phyloP scores from a whole-genome alignment of 2,329 filamentous ascomycete genomes.

The Fusarium virguliforme region DNA sequence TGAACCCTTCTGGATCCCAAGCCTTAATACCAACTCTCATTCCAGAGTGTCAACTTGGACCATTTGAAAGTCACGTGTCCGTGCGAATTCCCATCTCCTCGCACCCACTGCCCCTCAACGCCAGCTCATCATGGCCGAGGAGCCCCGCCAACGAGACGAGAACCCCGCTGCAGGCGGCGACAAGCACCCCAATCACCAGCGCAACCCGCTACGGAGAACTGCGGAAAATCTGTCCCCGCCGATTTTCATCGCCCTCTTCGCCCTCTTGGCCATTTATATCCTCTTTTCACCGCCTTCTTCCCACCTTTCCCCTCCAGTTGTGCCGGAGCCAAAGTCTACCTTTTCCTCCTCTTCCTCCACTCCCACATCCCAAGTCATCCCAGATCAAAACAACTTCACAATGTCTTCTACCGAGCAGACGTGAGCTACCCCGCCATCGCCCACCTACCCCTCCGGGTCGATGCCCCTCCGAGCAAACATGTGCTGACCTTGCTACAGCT shows the following conservation, averaged over 20 bases:
- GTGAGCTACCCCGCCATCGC: constrained; percentile 70
- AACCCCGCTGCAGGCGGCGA: constrained; percentile 55
- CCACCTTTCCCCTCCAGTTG: constrained; percentile 52
- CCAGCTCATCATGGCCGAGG: constrained; percentile 53
- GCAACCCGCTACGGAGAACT: constrained; percentile 51
- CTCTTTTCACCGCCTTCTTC: constrained; percentile 55
- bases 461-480: constrained; percentile 44
- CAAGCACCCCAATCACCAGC: constrained; percentile 46
- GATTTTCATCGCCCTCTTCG: constrained; percentile 60
- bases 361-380: constrained; percentile 51
- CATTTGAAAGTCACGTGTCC: constrained; percentile 47
- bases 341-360: constrained; percentile 47
- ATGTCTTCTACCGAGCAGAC: constrained; percentile 88
- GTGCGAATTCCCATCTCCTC: constrained; percentile 43
- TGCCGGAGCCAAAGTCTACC: constrained; percentile 49
- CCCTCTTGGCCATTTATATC: constrained; percentile 57
- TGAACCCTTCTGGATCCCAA: background rate
- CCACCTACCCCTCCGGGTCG: constrained; percentile 16
- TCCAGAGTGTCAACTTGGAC: constrained; percentile 28
- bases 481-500: constrained; percentile 71
- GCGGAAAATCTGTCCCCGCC: constrained; percentile 62
- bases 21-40: constrained; percentile 9
- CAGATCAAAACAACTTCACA: constrained; percentile 60
- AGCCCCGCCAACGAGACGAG: constrained; percentile 54
- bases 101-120: constrained; percentile 46